These are phyloP conservation scores for Trichoderma afroharzianum DNA, from an alignment of 2,329 filamentous ascomycete species.

Conservation along the genomic window DNA sequence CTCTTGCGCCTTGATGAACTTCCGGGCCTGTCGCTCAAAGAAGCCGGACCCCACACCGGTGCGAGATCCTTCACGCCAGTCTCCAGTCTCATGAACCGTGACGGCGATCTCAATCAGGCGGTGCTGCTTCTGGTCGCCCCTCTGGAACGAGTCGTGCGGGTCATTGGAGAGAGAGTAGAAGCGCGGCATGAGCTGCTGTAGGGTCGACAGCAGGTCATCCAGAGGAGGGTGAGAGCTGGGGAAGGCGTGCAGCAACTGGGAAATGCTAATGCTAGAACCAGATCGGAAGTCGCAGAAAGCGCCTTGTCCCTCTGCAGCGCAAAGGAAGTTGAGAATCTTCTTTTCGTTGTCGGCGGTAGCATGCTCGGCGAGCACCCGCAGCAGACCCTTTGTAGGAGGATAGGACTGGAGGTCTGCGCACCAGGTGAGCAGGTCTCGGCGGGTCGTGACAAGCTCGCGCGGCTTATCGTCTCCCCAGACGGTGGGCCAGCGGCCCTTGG, in stretches of 20 bases:
- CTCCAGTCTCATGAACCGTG: conserved; percentile 80
- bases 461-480: conserved; percentile 93
- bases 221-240: conserved; percentile 86
- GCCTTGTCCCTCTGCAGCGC: conserved; percentile 84
- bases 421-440: conserved; percentile 91
- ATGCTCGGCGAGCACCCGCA: conserved; percentile 82
- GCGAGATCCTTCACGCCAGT: conserved; percentile 70
- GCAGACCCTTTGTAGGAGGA: conserved; percentile 80
- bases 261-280: conserved; percentile 77
- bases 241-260: conserved; percentile 86
- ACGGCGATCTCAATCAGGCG: conserved; percentile 95
- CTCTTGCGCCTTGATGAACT: conserved; percentile 65
- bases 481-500: conserved; percentile 85
- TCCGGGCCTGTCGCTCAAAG: conserved; percentile 78
- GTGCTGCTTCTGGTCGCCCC: conserved; percentile 65
- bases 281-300: conserved; percentile 93
- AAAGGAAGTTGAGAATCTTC: conserved; percentile 82
- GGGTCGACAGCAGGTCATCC: conserved; percentile 71
- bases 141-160: conserved; percentile 70
- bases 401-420: conserved; percentile 92
- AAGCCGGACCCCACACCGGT: conserved; percentile 91
- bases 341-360: conserved; percentile 76
- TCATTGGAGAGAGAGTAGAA: conserved; percentile 99
- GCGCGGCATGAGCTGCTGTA: conserved; percentile 89
- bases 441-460: conserved; percentile 82